phyloP scores from a whole-genome alignment of 1,139 yeast species.

The Hyphopichia khmerensis region DNA sequence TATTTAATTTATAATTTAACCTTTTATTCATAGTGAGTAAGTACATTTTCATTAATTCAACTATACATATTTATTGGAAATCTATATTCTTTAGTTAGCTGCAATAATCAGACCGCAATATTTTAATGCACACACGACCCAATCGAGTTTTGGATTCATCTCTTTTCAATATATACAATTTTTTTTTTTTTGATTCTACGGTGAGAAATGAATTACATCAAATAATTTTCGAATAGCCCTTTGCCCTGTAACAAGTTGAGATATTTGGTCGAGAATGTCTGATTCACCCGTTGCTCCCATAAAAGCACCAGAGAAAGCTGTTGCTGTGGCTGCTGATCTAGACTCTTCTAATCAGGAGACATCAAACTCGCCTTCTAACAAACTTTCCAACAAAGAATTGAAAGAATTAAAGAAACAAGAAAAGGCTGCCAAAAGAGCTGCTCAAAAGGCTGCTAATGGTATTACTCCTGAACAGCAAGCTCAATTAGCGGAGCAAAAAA shows the following conservation, averaged over 20 bases:
- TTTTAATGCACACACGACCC: too few relatives aligned
- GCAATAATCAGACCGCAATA: too few relatives aligned
- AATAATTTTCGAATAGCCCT: too few relatives aligned
- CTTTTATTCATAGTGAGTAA: too few relatives aligned
- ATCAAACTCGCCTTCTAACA: conserved; percentile 13
- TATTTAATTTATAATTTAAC: background rate
- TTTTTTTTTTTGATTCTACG: too few relatives aligned
- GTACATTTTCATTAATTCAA: too few relatives aligned
- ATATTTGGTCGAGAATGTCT: background rate
- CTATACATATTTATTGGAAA: too few relatives aligned
- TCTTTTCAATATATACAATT: too few relatives aligned
- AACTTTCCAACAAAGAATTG: conserved; percentile 74
- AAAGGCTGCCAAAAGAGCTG: conserved; percentile 85
- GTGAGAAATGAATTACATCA: too few relatives aligned
- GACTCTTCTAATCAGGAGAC: conserved; percentile 4
- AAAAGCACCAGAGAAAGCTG: conserved; percentile 5
- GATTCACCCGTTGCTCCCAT: background rate
- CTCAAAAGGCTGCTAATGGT: conserved; percentile 57
- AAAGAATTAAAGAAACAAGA: conserved; percentile 87
- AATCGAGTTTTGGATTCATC: too few relatives aligned
- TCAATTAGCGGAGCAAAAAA: conserved; percentile 39
- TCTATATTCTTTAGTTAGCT: too few relatives aligned
- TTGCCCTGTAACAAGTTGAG: too few relatives aligned
- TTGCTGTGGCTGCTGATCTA: conserved; percentile 5
- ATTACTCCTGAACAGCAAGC: conserved; percentile 46